Base-by-base conservation (phyloP, 73 alveolate species). In the Breviolum minutum region DNA sequence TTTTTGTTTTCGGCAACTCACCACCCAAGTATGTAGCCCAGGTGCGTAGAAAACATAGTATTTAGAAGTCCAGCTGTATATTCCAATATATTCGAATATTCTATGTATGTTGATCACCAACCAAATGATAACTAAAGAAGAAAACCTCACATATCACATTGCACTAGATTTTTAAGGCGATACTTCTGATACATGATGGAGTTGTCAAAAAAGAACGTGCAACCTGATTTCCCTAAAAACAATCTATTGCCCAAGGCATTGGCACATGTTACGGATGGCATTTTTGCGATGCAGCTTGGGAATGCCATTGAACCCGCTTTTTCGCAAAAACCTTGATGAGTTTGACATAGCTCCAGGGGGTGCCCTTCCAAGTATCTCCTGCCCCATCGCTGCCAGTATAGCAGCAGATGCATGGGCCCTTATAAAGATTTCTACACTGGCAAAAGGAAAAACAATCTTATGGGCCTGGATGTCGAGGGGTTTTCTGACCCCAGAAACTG, bases 381-480 rank as follows among this genome's bases (percentile, higher is more conserved):
- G 85, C 62, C 85, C 85, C 22, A 61, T 76, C 17, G 13, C 85
- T 8, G 29, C 20, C n/a, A 76, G 85, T 19, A 22, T 76, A 40
- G 54, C 54, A 40, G 54, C 54, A 40, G 54, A 40, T 3, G 54
- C 54, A 40, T 40, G 54, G 54, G 85, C 85, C 20, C 20, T 76
- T 24, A 12, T 7, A 6, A 76, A 76, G 63, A 7, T 76, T 5
- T 8, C 30, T 19, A 3, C 17, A 8, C 5, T 76, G 16, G 85
- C 85, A 14, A n/a, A 24, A 8, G 85, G 85, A 24, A 76, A 76
- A 61, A 76, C 85, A 6, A 22, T 76, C 20, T n/a, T 76, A 12
- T 76, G 85, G 85, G 85, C 85, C 2, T 76, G 85, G 85, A n/a
- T 76, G 85, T 2, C 30, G 26, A 22, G 85, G 13, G 85, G 85